Evolutionary conservation across 805 yeast genomes (phyloP), one percentile per base, ranked within the genome.

Genomic region (Lipomyces sp.): DNA sequence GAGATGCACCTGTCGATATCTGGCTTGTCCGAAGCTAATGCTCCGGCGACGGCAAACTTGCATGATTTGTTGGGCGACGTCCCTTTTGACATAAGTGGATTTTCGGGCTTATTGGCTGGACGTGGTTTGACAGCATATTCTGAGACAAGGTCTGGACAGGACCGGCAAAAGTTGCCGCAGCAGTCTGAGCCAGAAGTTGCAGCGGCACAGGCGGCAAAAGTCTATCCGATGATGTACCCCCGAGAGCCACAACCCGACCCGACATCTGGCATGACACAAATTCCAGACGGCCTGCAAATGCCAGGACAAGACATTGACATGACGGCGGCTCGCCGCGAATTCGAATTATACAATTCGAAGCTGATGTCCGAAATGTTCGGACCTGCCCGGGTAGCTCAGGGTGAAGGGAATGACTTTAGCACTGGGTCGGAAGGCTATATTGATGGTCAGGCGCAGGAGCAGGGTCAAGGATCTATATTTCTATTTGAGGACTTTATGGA

Each of bases 241-340:
- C 45, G 15, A 33, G 54, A 11, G 29, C 57, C 35, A 1, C 65
- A 35, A 32, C 57, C 15, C 53, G 15, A 62, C 18, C 4, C 39
- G 8, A 7, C 50, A 18, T 30, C 51, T 29, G 15, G 13, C 51
- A n/a, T 35, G 10, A 35, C 10, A 8, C 34, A 53, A 1, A 7
- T 57, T 15, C 15, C n/a, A 15, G 33, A 10, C 37, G 29, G 24
- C 24, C 51, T 48, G 37, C 55, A 58, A 42, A 32, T 11, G 29
- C 53, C 24, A 13, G 39, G 13, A 29, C n/a, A 11, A 11, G 50
- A 64, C 15, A 35, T 48, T 32, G 59, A 58, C 48, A 53, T 59
- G 66, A n/a, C 8, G 30, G 63, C 59, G 4, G 63, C 60, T n/a
- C 58, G 66, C 4, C 59, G 66, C 24, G 63, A 63, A 34, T 63